Evolutionary conservation across 352 stramenopile species (phyloP).

Genomic region (Thraustochytrium sp.): DNA sequence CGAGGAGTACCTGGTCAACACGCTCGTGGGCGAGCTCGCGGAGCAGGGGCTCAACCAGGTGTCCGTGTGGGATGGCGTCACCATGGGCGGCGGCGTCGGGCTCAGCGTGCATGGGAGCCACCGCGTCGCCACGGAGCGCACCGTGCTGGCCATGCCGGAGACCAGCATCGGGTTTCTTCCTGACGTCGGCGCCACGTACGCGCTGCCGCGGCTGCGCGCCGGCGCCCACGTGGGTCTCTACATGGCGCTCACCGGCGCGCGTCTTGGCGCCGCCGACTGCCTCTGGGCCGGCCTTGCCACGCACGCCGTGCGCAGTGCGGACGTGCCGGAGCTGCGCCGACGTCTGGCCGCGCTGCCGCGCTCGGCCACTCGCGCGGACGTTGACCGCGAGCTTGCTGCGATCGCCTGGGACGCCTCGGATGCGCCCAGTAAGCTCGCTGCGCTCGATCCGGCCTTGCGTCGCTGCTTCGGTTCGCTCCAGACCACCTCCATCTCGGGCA

Average conservation of each 20-base stretch:
- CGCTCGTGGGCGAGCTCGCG: slow-evolving; percentile 54
- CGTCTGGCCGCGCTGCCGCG: background rate
- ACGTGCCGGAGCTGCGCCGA: slow-evolving; percentile 72
- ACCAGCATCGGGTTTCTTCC: slow-evolving; percentile 95
- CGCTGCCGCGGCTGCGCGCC: slow-evolving; percentile 73
- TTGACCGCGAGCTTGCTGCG: slow-evolving; percentile 55
- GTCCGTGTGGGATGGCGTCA: slow-evolving; percentile 93
- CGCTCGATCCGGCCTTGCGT: background rate
- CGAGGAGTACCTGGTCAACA: slow-evolving; percentile 85
- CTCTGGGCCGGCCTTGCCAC: slow-evolving; percentile 89
- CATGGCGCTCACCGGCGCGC: slow-evolving; percentile 85
- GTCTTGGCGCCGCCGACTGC: slow-evolving; percentile 75
- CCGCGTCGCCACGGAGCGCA: slow-evolving; percentile 91
- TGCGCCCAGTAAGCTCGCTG: background rate
- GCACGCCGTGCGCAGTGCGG: slow-evolving; percentile 82
- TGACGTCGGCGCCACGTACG: slow-evolving; percentile 87
- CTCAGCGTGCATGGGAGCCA: slow-evolving; percentile 94
- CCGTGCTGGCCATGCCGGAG: slow-evolving; percentile 97
- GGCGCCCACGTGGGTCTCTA: slow-evolving; percentile 75
- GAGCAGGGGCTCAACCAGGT: slow-evolving; percentile 59
- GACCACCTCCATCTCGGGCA: background rate
- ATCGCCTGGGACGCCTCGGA: background rate
- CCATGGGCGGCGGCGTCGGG: slow-evolving; percentile 96
- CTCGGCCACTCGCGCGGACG: slow-evolving; percentile 62
- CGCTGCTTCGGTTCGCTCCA: background rate